Conservation (phyloP, 139 green algal genomes). For the Chlamydomonas incerta region DNA sequence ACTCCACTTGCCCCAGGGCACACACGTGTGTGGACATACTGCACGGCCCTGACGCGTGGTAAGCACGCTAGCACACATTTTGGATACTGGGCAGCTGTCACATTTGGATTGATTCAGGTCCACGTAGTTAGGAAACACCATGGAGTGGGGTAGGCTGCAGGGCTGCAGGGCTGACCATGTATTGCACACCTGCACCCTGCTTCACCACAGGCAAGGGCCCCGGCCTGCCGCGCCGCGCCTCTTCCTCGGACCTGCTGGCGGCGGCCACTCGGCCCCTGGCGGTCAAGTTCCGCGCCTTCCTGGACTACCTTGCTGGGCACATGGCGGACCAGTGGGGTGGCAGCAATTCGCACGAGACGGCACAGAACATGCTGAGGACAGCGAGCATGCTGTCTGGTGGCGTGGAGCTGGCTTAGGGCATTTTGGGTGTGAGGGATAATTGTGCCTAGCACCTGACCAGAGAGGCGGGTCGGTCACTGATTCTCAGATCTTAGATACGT, state of each 20-base stretch:
- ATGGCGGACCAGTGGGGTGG: constrained; percentile 45
- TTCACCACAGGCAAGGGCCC: background rate
- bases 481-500: no score
- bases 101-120: no score
- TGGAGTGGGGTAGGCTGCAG: no score
- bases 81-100: no score
- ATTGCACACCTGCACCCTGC: background rate
- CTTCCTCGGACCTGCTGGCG: background rate
- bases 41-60: constrained; percentile 13
- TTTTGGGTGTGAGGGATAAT: no score
- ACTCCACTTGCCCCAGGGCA: constrained; percentile 14
- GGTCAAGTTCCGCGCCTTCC: constrained; percentile 49
- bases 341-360: constrained; percentile 34
- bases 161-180: no score
- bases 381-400: constrained; percentile 39
- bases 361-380: constrained; percentile 43
- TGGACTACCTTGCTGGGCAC: constrained; percentile 52
- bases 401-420: constrained; percentile 42
- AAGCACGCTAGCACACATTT: no score
- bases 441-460: no score
- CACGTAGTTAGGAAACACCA: no score
- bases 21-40: constrained; percentile 32
- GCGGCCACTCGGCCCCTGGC: constrained; percentile 40
- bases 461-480: no score
- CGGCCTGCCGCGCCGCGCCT: background rate